These are phyloP conservation scores for Ascodesmis nigricans DNA, from an alignment of 495 filamentous ascomycete species.

Conservation along the genomic window DNA sequence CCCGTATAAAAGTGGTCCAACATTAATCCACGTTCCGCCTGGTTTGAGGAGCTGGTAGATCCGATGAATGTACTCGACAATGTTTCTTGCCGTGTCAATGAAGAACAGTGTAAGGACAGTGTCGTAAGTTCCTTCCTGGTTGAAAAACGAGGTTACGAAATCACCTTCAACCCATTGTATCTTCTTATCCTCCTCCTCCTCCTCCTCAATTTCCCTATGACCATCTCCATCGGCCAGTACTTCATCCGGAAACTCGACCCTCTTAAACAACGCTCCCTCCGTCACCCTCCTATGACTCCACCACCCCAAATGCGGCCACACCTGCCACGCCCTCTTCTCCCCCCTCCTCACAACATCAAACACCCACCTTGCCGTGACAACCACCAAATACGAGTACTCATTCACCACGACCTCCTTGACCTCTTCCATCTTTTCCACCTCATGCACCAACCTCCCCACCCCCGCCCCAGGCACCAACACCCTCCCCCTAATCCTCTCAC, in stretches of 20 bases:
- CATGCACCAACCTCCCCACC: conserved; percentile 26
- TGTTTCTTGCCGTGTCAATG: conserved; percentile 85
- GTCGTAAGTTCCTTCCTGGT: conserved; percentile 40
- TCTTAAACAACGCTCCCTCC: conserved; percentile 24
- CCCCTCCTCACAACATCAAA: conserved; percentile 8
- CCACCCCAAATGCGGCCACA: conserved; percentile 27
- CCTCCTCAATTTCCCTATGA: too few relatives aligned
- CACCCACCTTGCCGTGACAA: conserved; percentile 24
- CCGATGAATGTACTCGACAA: conserved; percentile 69
- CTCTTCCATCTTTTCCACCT: conserved; percentile 22
- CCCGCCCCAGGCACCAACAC: conserved; percentile 27
- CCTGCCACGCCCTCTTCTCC: conserved; percentile 5
- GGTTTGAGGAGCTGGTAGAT: conserved; percentile 55
- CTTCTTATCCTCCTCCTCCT: conserved; percentile 5
- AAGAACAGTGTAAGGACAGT: conserved; percentile 83
- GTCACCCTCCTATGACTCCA: conserved; percentile 29
- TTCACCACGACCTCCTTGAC: conserved; percentile 26
- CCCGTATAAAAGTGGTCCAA: conserved; percentile 61
- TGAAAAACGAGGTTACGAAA: conserved; percentile 23
- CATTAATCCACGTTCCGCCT: conserved; percentile 67
- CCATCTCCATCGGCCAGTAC: too few relatives aligned
- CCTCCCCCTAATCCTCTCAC: conserved; percentile 12
- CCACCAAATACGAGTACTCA: conserved; percentile 27
- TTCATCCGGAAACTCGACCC: conserved; percentile 23
- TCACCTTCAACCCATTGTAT: conserved; percentile 26